A percentile compares a stretch with the other conserved stretches of the same genome.
Conservation (phyloP, 78 protist species). For the Speleostelium caveatum region DNA sequence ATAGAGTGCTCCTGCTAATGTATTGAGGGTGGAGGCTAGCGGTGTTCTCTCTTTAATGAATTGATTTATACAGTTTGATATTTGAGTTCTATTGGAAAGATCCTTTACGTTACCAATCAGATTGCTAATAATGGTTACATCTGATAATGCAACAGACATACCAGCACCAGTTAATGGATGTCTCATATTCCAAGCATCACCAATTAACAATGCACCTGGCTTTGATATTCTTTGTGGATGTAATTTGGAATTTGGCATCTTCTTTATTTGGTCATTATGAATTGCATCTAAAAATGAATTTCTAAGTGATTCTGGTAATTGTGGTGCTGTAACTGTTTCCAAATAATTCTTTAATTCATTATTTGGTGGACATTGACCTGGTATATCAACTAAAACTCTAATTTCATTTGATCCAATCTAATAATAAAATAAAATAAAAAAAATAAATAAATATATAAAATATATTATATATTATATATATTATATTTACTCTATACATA, state of each 20-base stretch:
- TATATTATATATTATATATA: background rate
- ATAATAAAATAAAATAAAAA: background rate
- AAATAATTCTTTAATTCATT: slow-evolving; percentile 10
- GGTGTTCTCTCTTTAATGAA: slow-evolving; percentile 29
- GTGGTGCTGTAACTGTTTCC: slow-evolving; percentile 58
- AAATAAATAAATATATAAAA: background rate
- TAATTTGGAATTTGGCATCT: slow-evolving; percentile 84
- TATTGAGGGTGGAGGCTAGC: slow-evolving; percentile 71
- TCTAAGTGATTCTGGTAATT: slow-evolving; percentile 59
- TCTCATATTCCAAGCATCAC: slow-evolving; percentile 90
- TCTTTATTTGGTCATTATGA: slow-evolving; percentile 25
- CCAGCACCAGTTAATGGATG: slow-evolving; percentile 91
- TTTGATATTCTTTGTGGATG: slow-evolving; percentile 43
- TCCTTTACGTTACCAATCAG: slow-evolving; percentile 5
- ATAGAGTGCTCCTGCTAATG: slow-evolving; percentile 71
- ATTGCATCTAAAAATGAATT: slow-evolving; percentile 40
- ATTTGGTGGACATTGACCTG: slow-evolving; percentile 60
- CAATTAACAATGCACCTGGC: slow-evolving; percentile 74
- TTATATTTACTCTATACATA: slow-evolving; percentile 44
- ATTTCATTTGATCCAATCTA: slow-evolving; percentile 84
- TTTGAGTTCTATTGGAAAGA: background rate
- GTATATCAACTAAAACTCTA: slow-evolving; percentile 86
- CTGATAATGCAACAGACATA: slow-evolving; percentile 87
- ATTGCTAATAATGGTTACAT: slow-evolving; percentile 15
- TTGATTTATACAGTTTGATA: background rate